phyloP scores from a whole-genome alignment of 768 basidiomycete species.

The Clitopilus hobsonii region DNA sequence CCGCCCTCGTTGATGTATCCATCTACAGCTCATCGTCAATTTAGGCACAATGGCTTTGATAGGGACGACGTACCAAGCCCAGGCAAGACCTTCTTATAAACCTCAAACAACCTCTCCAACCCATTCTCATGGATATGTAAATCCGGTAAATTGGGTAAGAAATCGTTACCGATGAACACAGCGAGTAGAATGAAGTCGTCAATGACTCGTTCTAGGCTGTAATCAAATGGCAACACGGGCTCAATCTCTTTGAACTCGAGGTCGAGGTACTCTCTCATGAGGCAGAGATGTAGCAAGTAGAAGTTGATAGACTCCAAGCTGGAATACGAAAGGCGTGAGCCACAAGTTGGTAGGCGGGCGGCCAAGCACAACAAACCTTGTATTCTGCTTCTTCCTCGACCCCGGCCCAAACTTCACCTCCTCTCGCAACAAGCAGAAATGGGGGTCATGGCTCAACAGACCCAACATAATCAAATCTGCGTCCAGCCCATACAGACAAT shows the following conservation, averaged over 20 bases:
- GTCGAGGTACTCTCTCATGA: slow-evolving; percentile 96
- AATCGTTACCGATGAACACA: slow-evolving; percentile 97
- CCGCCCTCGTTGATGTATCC: slow-evolving; percentile 95
- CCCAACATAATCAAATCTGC: slow-evolving; percentile 99
- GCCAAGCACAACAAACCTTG: slow-evolving; percentile 25
- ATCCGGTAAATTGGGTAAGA: slow-evolving; percentile 93
- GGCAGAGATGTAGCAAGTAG: slow-evolving; percentile 89
- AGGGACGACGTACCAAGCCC: slow-evolving; percentile 46
- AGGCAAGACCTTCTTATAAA: slow-evolving; percentile 91
- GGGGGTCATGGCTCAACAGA: slow-evolving; percentile 94
- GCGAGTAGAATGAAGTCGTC: slow-evolving; percentile 97
- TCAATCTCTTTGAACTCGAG: slow-evolving; percentile 84
- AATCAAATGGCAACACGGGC: slow-evolving; percentile 66
- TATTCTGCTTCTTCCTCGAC: slow-evolving; percentile 64
- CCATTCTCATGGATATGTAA: slow-evolving; percentile 98
- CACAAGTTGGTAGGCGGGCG: slow-evolving; percentile 16
- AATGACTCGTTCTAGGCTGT: slow-evolving; percentile 90
- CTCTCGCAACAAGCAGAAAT: slow-evolving; percentile 95
- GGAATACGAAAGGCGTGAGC: neutral
- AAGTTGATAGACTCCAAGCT: slow-evolving; percentile 82
- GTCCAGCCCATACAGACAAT: slow-evolving; percentile 97
- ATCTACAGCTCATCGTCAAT: slow-evolving; percentile 35
- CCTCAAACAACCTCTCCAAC: slow-evolving; percentile 86
- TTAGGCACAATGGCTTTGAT: neutral
- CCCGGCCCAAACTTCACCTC: slow-evolving; percentile 96